Evolutionary conservation across 352 stramenopile genomes (phyloP), one percentile per base, ranked within the genome.

Genomic region (Phytophthora nicotianae): DNA sequence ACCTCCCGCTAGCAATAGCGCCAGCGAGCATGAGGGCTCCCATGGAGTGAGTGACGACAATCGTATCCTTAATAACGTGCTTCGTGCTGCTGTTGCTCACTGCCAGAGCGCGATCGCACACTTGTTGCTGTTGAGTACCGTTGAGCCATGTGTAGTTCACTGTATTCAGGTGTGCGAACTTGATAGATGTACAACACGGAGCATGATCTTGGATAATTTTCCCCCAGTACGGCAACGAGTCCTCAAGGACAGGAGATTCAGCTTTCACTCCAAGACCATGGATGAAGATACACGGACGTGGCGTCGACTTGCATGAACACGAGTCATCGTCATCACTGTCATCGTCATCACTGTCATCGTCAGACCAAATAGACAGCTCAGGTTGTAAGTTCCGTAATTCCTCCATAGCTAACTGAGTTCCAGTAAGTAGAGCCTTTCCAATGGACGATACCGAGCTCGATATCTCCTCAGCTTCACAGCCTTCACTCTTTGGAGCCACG

Each of bases 41-140:
- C 62, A 70, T 70, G 11, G 62, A 70, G 26, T 70, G 62, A 3
- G 54, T 65, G 24, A 70, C 43, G 6, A 70, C 23, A 46, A 70
- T 70, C 0, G 62, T 70, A 32, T 70, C 55, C 3, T 33, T 56
- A 24, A 70, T 65, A 9, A 27, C 29, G 21, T n/a, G 10, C 0
- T 53, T 29, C 3, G 45, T 53, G 33, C 62, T 70, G 23, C 20
- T 65, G 9, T 60, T 57, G 33, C 62, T 70, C 23, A 57, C 62
- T 23, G 26, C 38, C 20, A 65, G 16, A 19, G 54, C 54, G 2
- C 49, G 48, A 23, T 55, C 33, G 17, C 54, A 70, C 14, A 70
- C 62, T 50, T 70, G 42, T 37, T 65, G 40, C 33, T 70, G 62
- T 10, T 70, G 62, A 24, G 54, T 51, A 49, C 21, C 26, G 19